Base-by-base conservation (phyloP, 225 moss, liverwort and hornwort genomes). In the Asterella californica region DNA sequence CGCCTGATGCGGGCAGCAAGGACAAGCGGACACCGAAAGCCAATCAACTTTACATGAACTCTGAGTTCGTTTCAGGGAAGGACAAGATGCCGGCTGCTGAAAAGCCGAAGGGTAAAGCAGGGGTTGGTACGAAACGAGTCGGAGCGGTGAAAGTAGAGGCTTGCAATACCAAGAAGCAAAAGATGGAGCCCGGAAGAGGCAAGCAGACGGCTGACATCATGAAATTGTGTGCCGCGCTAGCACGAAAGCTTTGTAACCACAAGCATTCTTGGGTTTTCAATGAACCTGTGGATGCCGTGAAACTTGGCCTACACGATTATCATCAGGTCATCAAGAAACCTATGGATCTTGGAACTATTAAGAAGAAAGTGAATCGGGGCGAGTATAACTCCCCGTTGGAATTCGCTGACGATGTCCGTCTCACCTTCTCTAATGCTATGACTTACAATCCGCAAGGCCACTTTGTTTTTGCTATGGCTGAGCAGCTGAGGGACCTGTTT, bases 211-310 rank as follows among this genome's bases (percentile, higher is more conserved):
- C 85, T 0, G 94, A 92, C 50, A 76, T 87, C 69, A 65, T 94
- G 68, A 91, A 92, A 86, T 85, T 87, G 85, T 94, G 94, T 71
- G 76, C 74, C 17, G 88, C 90, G 37, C 33, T 92, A 25, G 76
- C 90, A 1, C 84, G 86, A 83, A 91, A 86, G 57, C 78, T 94
- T 72, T 86, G 83, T 82, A 81, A 83, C 15, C 92, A 92, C 30
- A 91, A 91, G 85, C 90, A 94, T 74, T 88, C 92, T 6, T 94
- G 94, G 94, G 92, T 94, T 46, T 94, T 94, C 81, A 92, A 92
- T 55, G 91, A 94, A 53, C 89, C 94, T 15, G 94, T 94, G 15
- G 94, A 94, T 72, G 90, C 90, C 38, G 93, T 91, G 67, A 91
- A 93, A 82, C 85, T 93, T 62, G 89, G 84, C 10, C 90, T 93